phyloP scores from a whole-genome alignment of 2,329 filamentous ascomycete genomes.

The Stagonosporopsis cucurbitacearum region DNA sequence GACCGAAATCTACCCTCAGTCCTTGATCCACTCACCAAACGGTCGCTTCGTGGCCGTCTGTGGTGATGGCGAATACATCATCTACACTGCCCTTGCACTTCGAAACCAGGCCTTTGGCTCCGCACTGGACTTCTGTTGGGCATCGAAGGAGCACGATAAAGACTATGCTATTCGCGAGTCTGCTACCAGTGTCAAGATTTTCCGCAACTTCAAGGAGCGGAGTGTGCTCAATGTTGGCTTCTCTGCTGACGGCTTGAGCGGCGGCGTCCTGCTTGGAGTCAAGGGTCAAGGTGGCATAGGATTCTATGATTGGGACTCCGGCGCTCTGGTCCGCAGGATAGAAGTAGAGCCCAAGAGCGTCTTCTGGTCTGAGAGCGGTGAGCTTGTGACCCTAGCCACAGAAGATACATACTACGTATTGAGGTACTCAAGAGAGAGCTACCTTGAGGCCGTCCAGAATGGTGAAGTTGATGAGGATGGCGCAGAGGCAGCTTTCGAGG shows the following conservation, averaged over 20 bases:
- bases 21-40: slow-evolving; percentile 93
- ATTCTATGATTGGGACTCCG: slow-evolving; percentile 95
- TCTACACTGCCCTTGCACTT: slow-evolving; percentile 95
- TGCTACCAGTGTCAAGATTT: slow-evolving; percentile 91
- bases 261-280: slow-evolving; percentile 89
- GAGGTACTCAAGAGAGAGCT: slow-evolving; percentile 88
- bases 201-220: slow-evolving; percentile 97
- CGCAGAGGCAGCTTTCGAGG: slow-evolving; percentile 93
- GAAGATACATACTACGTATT: slow-evolving; percentile 96
- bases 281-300: slow-evolving; percentile 94
- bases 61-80: slow-evolving; percentile 98
- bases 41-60: slow-evolving; percentile 88
- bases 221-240: slow-evolving; percentile 93
- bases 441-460: slow-evolving; percentile 79
- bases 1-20: slow-evolving; percentile 96
- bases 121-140: slow-evolving; percentile 96
- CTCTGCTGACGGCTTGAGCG: slow-evolving; percentile 88
- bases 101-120: slow-evolving; percentile 97
- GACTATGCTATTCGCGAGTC: slow-evolving; percentile 98
- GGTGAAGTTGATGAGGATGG: slow-evolving; percentile 88
- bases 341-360: slow-evolving; percentile 76
- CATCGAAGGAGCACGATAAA: slow-evolving; percentile 95
- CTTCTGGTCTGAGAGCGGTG: slow-evolving; percentile 97
- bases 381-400: slow-evolving; percentile 89
- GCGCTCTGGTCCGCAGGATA: slow-evolving; percentile 87